Evolutionary conservation across 768 basidiomycete species (phyloP), one percentile per base, ranked within the genome.

Genomic region (Scleroderma citrinum): DNA sequence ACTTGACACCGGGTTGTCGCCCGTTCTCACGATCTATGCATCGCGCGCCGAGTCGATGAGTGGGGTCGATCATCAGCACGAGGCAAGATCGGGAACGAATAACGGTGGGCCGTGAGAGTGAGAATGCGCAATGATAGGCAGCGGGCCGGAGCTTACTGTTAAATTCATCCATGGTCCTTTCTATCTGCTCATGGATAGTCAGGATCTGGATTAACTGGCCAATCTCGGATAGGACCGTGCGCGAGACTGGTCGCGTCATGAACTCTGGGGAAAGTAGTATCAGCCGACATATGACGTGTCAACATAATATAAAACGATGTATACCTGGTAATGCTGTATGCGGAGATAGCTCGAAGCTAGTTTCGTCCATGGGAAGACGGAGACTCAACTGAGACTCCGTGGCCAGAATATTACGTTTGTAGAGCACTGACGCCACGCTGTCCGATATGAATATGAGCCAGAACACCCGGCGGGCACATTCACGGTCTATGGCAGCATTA

Each of bases 381-480:
- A 89, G 74, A 31, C 73, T 74, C 49, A 80, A 64, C 50, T 84
- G 77, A 36, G 69, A 64, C 38, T 69, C 69, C 50, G 66, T 59
- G 54, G 68, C 65, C 23, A 68, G 64, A 20, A 64, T 66, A 40
- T 63, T 48, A 24, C 69, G 71, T 48, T 65, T 60, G 56, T 66
- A 69, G 20, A 68, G 42, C 45, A 71, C 66, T 57, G 71, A 68
- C 37, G 66, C 65, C 21, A 76, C 68, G 56, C 70, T 65, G 59
- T 84, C 80, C 59, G 85, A 72, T 51, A 81, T 68, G 59, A 82
- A 79, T 50, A 87, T 78, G 47, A 87, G 71, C 87, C 88, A 91
- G 66, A 90, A 89, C 50, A 85, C 80, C 48, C 88, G 80, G 40
- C 88, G 82, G n/a, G 82, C 72, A 52, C 84, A 85, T 69, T 92